A percentile compares a stretch with the other conserved stretches of the same genome.
Conservation (phyloP, 805 yeast species). For the Barnettozyma pratensis region DNA sequence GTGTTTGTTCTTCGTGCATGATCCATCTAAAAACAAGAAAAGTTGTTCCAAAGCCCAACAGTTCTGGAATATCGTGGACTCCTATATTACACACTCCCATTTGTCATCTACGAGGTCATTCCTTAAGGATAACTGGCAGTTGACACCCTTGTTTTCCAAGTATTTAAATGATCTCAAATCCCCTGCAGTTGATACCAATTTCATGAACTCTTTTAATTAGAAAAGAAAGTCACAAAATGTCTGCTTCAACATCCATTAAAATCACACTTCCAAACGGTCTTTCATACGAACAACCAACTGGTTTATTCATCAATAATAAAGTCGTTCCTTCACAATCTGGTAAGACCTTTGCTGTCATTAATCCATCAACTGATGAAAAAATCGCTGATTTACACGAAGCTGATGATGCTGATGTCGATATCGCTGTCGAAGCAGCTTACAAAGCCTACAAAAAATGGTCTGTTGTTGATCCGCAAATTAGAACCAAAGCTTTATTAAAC, state of each 20-base stretch:
- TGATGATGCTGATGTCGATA: constrained; percentile 57
- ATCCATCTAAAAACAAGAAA: no score
- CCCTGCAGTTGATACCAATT: no score
- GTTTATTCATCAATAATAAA: constrained; percentile 84
- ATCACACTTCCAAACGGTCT: constrained; percentile 62
- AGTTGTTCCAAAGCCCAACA: no score
- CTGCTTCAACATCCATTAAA: constrained; percentile 26
- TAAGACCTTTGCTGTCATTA: constrained; percentile 48
- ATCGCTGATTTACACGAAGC: constrained; percentile 57
- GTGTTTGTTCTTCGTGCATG: no score
- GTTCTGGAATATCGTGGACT: no score
- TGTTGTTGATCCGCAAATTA: constrained; percentile 47
- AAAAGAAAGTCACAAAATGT: neutral
- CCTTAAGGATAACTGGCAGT: no score
- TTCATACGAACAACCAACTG: constrained; percentile 74
- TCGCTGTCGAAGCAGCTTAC: constrained; percentile 64
- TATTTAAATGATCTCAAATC: no score
- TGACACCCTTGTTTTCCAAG: no score
- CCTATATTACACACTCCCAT: no score
- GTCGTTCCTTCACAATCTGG: constrained; percentile 50
- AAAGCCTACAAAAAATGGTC: constrained; percentile 63
- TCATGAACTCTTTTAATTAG: no score
- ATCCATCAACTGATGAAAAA: constrained; percentile 60
- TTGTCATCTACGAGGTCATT: no score
- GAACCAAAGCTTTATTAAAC: constrained; percentile 49